Percentiles rank a stretch among this genome's conserved stretches.
phyloP scores from a whole-genome alignment of 2,329 filamentous ascomycete genomes.

The Penicillium sp. region DNA sequence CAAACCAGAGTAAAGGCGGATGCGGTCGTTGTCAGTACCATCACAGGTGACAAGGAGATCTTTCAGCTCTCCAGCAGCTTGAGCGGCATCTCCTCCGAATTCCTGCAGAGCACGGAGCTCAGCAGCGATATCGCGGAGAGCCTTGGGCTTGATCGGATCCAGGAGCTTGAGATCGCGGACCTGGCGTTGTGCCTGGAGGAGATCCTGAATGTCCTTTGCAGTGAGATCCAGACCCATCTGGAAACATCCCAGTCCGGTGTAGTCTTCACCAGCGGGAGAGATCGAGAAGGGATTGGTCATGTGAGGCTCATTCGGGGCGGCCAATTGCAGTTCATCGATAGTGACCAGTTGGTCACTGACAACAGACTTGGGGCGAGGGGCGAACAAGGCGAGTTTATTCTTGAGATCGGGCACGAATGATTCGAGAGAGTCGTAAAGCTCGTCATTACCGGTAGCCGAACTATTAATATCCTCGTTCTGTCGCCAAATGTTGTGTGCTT shows the following conservation, averaged over 20 bases:
- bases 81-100: neutral
- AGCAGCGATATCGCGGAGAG: neutral
- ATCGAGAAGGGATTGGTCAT: conserved; percentile 3
- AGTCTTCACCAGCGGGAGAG: neutral
- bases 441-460: neutral
- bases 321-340: neutral
- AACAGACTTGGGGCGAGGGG: neutral
- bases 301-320: neutral
- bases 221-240: conserved; percentile 3
- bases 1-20: conserved; percentile 1
- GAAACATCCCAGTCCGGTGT: conserved; percentile 1
- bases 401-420: neutral
- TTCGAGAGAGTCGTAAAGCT: neutral
- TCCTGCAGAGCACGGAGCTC: neutral
- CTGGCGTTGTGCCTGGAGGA: conserved; percentile 2
- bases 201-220: neutral
- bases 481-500: neutral
- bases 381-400: neutral
- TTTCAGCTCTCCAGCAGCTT: neutral
- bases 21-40: neutral
- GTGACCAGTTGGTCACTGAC: neutral
- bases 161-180: conserved; percentile 2
- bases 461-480: neutral
- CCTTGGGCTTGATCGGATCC: neutral
- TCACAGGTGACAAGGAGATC: conserved; percentile 1